Conservation (phyloP, 306 rosid genomes). For the Lithocarpus polystachyus region DNA sequence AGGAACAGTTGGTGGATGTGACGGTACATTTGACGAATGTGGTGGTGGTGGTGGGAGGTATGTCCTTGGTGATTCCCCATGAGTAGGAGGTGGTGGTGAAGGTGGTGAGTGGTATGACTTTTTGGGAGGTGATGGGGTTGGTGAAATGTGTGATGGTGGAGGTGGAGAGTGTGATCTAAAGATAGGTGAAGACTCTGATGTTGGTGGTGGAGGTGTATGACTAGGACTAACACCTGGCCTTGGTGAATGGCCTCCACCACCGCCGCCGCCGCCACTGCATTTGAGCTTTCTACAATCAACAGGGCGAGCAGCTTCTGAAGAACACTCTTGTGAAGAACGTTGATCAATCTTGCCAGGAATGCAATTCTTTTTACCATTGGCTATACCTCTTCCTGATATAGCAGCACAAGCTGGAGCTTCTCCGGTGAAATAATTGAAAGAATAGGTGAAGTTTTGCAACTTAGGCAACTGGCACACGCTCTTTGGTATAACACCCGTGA, state of each 20-base stretch:
- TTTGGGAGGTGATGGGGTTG: not conserved
- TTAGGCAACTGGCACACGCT: too few species aligned
- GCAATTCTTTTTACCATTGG: too few species aligned
- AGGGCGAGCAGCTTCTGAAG: too few species aligned
- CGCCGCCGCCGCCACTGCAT: too few species aligned
- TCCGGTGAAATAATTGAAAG: too few species aligned
- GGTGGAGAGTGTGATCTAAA: slow-evolving; percentile 25
- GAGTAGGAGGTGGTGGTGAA: slow-evolving; percentile 18
- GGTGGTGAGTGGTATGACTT: not conserved
- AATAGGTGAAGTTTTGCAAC: too few species aligned
- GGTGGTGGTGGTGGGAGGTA: slow-evolving; percentile 2
- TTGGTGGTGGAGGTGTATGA: slow-evolving; percentile 20
- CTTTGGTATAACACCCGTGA: too few species aligned
- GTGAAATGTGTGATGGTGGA: not conserved
- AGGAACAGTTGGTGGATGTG: not conserved
- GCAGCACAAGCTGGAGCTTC: too few species aligned
- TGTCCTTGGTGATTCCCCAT: slow-evolving; percentile 16
- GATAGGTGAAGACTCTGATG: slow-evolving; percentile 29
- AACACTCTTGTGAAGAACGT: too few species aligned
- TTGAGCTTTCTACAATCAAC: too few species aligned
- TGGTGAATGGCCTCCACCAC: not conserved
- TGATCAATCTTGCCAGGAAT: too few species aligned
- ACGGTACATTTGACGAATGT: not conserved
- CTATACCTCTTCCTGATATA: too few species aligned
- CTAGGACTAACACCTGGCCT: not conserved